A percentile compares a stretch with the other conserved stretches of the same genome.
These are phyloP conservation scores for Rhodotorula sp. DNA, from an alignment of 1,284 basidiomycete species.

Conservation along the genomic window DNA sequence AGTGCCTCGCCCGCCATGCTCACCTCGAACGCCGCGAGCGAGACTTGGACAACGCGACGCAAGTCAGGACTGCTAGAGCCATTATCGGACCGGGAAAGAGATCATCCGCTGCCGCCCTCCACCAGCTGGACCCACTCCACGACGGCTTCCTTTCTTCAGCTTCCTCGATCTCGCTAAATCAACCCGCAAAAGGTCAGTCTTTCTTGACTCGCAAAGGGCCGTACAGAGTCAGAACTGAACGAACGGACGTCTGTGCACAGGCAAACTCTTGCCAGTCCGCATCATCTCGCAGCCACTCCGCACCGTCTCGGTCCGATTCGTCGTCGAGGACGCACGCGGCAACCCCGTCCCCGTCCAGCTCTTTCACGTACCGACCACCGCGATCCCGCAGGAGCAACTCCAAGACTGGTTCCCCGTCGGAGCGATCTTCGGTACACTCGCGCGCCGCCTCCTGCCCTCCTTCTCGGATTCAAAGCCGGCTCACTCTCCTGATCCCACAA, in stretches of 20 bases:
- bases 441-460: no score
- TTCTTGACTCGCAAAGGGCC: no score
- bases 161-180: neutral
- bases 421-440: slow-evolving; percentile 21
- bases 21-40: neutral
- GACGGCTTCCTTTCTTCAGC: no score
- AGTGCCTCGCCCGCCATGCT: slow-evolving; percentile 13
- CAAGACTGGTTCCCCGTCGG: slow-evolving; percentile 16
- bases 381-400: neutral
- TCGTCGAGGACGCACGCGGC: slow-evolving; percentile 22
- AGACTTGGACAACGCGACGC: slow-evolving; percentile 2
- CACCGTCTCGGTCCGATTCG: slow-evolving; percentile 23
- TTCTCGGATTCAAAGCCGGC: no score
- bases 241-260: no score
- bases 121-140: neutral
- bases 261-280: slow-evolving; percentile 16
- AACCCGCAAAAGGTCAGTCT: slow-evolving; percentile 10
- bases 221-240: no score
- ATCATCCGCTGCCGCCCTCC: neutral
- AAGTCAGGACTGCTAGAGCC: slow-evolving; percentile 10
- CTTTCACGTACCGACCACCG: slow-evolving; percentile 9
- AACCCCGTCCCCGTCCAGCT: slow-evolving; percentile 20
- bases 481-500: no score
- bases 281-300: slow-evolving; percentile 10
- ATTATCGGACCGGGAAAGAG: slow-evolving; percentile 21